Base-by-base conservation (phyloP, 768 basidiomycete genomes). In the Kwoniella dejecticola region DNA sequence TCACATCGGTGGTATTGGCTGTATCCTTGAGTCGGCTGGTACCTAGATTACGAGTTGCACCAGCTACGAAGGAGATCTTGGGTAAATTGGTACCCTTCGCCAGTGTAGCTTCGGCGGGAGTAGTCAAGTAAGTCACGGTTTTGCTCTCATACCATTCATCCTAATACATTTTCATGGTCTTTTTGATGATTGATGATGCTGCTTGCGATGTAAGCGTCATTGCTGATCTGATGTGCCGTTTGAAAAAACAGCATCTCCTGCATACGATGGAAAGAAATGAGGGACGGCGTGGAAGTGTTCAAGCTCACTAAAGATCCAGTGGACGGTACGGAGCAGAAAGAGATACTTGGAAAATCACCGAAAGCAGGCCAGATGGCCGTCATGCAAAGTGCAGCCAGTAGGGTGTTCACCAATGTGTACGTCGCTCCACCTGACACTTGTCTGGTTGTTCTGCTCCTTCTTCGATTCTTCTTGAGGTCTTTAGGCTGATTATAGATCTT, bases 211-310 rank as follows among this genome's bases (percentile, higher is more conserved):
- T n/a, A n/a, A n/a, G n/a, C n/a, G n/a, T n/a, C n/a, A 23, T 29
- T 30, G n/a, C 30, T 48, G 46, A 11, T 58, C 23, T 33, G 41
- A 11, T 19, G 19, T n/a, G 41, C 41, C 19, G 19, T 11, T n/a
- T 42, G 19, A n/a, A 42, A 8, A 6, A 42, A 17, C 55, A 78
- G 75, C 59, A 79, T 78, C 57, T 71, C 77, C 1, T 79, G 77
- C 61, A 79, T 78, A 50, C 60, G 77, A 44, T 79, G 80, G 80
- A 82, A 82, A 59, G 81, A 82, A 67, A 81, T 81, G 70, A 64
- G 77, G 12, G 80, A 81, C 30, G 81, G 81, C 36, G 66, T 76
- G 44, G 64, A 71, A 27, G 68, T 76, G 6, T 79, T 66, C 72
- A 74, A 70, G 24, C 59, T 77, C 26, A 52, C 27, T n/a, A 48